phyloP scores from a whole-genome alignment of 2,329 filamentous ascomycete species.

The Alternaria brassicicola region DNA sequence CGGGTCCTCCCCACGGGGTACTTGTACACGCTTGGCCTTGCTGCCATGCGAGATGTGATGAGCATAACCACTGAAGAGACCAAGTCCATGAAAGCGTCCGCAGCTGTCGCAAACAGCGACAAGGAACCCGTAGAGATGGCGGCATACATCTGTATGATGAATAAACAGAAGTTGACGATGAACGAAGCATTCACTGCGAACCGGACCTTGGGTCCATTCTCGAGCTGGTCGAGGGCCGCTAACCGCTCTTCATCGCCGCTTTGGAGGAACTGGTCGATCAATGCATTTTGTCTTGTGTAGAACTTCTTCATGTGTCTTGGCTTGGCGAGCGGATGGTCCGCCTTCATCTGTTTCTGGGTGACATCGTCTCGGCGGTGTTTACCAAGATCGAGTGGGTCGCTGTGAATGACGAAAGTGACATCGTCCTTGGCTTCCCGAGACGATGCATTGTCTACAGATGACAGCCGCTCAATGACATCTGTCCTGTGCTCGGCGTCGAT shows the following conservation, averaged over 20 bases:
- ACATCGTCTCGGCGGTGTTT: slow-evolving; percentile 44
- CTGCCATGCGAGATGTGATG: slow-evolving; percentile 64
- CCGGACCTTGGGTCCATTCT: slow-evolving; percentile 53
- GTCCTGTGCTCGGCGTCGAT: slow-evolving; percentile 23
- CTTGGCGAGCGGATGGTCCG: slow-evolving; percentile 19
- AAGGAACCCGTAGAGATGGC: slow-evolving; percentile 65
- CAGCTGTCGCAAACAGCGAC: slow-evolving; percentile 68
- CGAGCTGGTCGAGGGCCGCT: slow-evolving; percentile 57
- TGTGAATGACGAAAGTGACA: slow-evolving; percentile 22
- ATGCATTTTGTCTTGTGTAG: slow-evolving; percentile 50
- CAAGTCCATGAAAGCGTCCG: slow-evolving; percentile 70
- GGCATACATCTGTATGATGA: slow-evolving; percentile 65
- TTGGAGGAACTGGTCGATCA: slow-evolving; percentile 58
- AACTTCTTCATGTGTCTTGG: slow-evolving; percentile 40
- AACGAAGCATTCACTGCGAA: slow-evolving; percentile 50
- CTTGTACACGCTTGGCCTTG: slow-evolving; percentile 65
- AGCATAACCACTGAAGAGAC: slow-evolving; percentile 69
- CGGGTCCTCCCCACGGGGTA: slow-evolving; percentile 68
- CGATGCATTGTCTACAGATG: slow-evolving; percentile 26
- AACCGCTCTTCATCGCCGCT: slow-evolving; percentile 62
- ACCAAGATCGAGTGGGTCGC: slow-evolving; percentile 48
- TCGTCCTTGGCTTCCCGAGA: slow-evolving; percentile 33
- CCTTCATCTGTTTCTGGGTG: slow-evolving; percentile 55
- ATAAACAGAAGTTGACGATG: slow-evolving; percentile 54
- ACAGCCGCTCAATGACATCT: slow-evolving; percentile 36